Evolutionary conservation across 768 basidiomycete genomes (phyloP).

Genomic region (Boletus edulis): DNA sequence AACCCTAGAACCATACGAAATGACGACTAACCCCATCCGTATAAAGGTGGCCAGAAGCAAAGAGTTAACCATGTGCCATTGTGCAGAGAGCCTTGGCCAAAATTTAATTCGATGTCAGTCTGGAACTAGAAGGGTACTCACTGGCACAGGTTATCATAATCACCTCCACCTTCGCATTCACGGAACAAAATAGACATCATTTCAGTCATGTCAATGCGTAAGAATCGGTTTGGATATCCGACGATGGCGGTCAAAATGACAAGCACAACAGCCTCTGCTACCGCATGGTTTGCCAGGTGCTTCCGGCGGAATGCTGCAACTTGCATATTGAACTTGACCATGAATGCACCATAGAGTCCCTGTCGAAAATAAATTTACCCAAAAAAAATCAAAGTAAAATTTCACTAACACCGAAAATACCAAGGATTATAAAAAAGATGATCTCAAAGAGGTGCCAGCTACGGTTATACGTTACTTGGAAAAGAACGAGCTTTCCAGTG

Average conservation of each 20-base stretch:
- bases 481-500: constrained; percentile 95
- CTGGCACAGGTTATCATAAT: constrained; percentile 95
- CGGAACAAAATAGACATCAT: constrained; percentile 92
- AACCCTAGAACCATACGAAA: constrained; percentile 95
- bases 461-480: constrained; percentile 95
- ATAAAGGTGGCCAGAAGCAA: constrained; percentile 89
- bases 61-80: constrained; percentile 95
- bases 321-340: constrained; percentile 96
- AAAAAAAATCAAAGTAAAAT: background rate
- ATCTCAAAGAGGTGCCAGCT: constrained; percentile 99
- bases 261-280: constrained; percentile 85
- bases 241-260: constrained; percentile 89
- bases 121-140: constrained; percentile 41
- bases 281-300: constrained; percentile 77
- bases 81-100: constrained; percentile 66
- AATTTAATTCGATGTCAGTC: constrained; percentile 5
- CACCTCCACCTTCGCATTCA: constrained; percentile 92
- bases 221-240: constrained; percentile 91
- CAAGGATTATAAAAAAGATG: constrained; percentile 92
- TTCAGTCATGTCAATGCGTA: constrained; percentile 97
- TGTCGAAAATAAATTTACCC: constrained; percentile 31
- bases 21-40: constrained; percentile 79
- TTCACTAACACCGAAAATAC: constrained; percentile 83
- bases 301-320: constrained; percentile 93
- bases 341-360: constrained; percentile 97